A percentile compares a stretch with the other conserved stretches of the same genome.
These are phyloP conservation scores for Pholiota conissans DNA, from an alignment of 768 basidiomycete genomes.

Conservation along the genomic window DNA sequence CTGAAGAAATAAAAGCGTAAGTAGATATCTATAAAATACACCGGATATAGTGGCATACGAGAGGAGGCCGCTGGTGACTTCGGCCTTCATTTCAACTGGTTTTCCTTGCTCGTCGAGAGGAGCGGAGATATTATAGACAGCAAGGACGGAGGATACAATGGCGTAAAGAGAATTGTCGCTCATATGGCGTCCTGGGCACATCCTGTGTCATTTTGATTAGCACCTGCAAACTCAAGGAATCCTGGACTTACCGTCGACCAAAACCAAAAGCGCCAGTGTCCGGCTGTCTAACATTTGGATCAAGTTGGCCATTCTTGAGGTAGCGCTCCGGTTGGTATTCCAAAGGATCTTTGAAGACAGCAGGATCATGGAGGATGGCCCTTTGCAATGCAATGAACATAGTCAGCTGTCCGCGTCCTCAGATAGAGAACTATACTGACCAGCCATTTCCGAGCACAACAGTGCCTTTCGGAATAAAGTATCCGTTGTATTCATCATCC, in stretches of 20 bases:
- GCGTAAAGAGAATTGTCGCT: conserved; percentile 22
- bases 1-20: conserved; percentile 4
- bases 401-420: too few species aligned
- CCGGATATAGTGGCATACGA: conserved; percentile 19
- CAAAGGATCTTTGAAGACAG: conserved; percentile 36
- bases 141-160: conserved; percentile 19
- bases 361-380: conserved; percentile 33
- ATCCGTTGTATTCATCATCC: conserved; percentile 30
- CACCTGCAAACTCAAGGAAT: background rate
- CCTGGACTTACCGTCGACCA: conserved; percentile 27
- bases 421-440: conserved; percentile 11
- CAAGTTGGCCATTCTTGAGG: conserved; percentile 24
- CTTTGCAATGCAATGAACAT: background rate
- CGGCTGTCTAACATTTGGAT: conserved; percentile 23
- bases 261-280: conserved; percentile 29
- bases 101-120: conserved; percentile 21
- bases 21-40: background rate
- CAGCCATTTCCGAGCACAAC: conserved; percentile 30
- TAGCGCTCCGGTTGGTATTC: conserved; percentile 33
- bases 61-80: conserved; percentile 20
- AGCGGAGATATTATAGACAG: conserved; percentile 24
- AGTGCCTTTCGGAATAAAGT: conserved; percentile 29
- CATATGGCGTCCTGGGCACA: conserved; percentile 26
- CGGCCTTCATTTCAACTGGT: conserved; percentile 14
- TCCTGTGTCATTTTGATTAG: conserved; percentile 11